Base-by-base conservation (phyloP, 164 flowering plant genomes). In the Saururus chinensis region DNA sequence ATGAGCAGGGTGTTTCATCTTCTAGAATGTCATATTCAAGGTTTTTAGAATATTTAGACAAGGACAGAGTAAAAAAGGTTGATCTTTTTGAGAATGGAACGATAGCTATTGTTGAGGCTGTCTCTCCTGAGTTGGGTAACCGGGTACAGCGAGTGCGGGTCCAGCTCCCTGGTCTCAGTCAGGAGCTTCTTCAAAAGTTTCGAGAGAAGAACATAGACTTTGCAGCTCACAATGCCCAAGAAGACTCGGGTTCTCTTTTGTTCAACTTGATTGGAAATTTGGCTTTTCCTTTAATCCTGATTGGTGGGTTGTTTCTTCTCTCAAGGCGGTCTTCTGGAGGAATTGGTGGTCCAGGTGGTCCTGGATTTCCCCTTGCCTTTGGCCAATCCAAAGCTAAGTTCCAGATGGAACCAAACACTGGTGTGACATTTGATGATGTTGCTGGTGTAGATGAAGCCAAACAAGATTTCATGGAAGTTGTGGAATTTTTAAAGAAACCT, bases 371-470 rank as follows among this genome's bases (percentile, higher is more conserved):
- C 16, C 81, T 89, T 53, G 61, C 74, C 16, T 81, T 92, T 74
- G 95, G 95, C 56, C 96, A 89, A 71, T 84, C 91, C 51, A 83
- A 80, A 62, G 97, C 97, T 49, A 89, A 87, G 81, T 89, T 89
- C 64, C 95, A 89, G 68, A 89, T 89, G 97, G 97, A 89, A 67
- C 97, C 97, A 53, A 89, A 87, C 73, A 89, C 97, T 53, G 97
- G 97, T 21, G 92, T 89, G 53, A 89, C 97, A 37, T 89, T 89
- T 73, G 95, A 84, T 75, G 97, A 89, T 75, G 97, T 85, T 74
- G 97, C 97, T 73, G 97, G 97, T 62, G 97, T 90, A 25, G 97
- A 90, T 71, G 97, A 90, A 73, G 97, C 97, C 35, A 90, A 87
- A 68, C 95, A 87, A 70, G 97, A 89, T 69, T 89, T 89, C 66